These are phyloP conservation scores for Tolypocladium inflatum DNA, from an alignment of 2,329 filamentous ascomycete genomes.

Conservation along the genomic window DNA sequence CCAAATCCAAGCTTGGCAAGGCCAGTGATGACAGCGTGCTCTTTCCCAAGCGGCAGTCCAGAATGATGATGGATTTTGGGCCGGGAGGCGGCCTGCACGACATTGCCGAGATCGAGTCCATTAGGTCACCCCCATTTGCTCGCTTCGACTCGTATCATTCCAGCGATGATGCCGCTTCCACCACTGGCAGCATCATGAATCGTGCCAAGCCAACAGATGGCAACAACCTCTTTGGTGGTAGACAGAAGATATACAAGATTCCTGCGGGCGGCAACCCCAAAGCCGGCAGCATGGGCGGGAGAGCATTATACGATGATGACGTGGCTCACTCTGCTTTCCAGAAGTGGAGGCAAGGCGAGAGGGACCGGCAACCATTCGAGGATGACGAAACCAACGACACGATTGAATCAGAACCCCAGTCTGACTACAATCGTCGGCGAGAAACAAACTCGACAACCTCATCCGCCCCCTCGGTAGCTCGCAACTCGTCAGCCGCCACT, in stretches of 20 bases:
- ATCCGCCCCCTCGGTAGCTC: conserved; percentile 53
- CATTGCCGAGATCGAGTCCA: conserved; percentile 84
- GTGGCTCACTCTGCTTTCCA: conserved; percentile 77
- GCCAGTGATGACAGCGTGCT: conserved; percentile 92
- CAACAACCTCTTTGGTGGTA: conserved; percentile 87
- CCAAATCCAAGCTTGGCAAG: conserved; percentile 79
- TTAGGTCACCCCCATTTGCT: conserved; percentile 51
- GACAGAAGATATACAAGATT: conserved; percentile 92
- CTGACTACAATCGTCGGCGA: conserved; percentile 63
- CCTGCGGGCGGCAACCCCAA: conserved; percentile 38
- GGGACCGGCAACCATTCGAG: conserved; percentile 38
- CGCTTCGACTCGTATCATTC: conserved; percentile 57
- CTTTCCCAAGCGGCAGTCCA: conserved; percentile 70
- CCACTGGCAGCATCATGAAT: conserved; percentile 67
- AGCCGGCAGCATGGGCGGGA: conserved; percentile 49
- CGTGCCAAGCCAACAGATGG: conserved; percentile 76
- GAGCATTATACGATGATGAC: conserved; percentile 79
- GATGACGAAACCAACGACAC: conserved; percentile 25
- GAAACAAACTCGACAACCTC: conserved; percentile 84
- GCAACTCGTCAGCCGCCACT: conserved; percentile 79
- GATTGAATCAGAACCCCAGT: conserved; percentile 37
- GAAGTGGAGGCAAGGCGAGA: conserved; percentile 55
- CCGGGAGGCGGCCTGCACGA: conserved; percentile 55
- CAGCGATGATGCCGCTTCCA: conserved; percentile 63
- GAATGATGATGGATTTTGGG: conserved; percentile 63